Conservation (phyloP, 805 yeast genomes). For the Vanderwaltozyma polyspora region DNA sequence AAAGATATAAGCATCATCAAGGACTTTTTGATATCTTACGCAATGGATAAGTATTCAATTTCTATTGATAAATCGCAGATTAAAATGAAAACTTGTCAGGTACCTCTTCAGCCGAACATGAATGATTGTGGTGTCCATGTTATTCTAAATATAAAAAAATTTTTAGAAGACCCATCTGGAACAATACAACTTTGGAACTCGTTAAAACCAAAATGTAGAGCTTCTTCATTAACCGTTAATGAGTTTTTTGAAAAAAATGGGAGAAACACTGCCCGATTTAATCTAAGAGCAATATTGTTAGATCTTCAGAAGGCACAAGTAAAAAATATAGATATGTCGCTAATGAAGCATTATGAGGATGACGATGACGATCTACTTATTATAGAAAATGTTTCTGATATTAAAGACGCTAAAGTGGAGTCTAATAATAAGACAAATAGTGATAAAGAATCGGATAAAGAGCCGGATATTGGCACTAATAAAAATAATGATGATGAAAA, state of each 20-base stretch:
- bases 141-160: constrained; percentile 55
- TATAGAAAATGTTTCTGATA: no score
- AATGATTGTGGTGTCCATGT: constrained; percentile 95
- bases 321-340: not conserved
- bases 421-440: no score
- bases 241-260: constrained; percentile 20
- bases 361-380: no score
- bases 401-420: no score
- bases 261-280: constrained; percentile 18
- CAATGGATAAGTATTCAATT: constrained; percentile 47
- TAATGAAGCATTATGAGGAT: not conserved
- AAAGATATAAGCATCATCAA: constrained; percentile 43
- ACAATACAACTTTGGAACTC: constrained; percentile 42
- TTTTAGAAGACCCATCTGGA: constrained; percentile 37
- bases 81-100: constrained; percentile 38
- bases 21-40: constrained; percentile 54
- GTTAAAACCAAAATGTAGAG: constrained; percentile 11
- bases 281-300: constrained; percentile 16
- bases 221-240: constrained; percentile 12
- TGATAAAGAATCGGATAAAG: no score
- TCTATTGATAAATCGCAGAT: constrained; percentile 38
- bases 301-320: constrained; percentile 8
- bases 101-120: constrained; percentile 77
- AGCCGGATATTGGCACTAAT: no score
- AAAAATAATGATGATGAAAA: no score